Evolutionary conservation across 83 land plant species (phyloP).

Genomic region (Diphasiastrum complanatum): DNA sequence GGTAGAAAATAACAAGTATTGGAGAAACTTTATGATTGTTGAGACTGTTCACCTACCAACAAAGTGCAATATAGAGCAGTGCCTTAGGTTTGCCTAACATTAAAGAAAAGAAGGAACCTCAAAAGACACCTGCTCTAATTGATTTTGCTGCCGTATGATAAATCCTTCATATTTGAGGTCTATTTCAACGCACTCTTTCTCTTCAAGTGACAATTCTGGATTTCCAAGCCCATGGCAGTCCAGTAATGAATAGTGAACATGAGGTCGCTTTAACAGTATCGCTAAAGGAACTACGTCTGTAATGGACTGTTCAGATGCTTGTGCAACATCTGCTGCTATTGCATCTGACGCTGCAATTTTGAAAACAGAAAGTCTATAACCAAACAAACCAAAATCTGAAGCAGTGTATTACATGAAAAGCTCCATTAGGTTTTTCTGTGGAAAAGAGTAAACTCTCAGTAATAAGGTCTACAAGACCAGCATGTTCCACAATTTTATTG

Average conservation of each 20-base stretch:
- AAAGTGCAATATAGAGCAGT: no score
- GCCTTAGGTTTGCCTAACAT: no score
- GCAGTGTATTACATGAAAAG: no score
- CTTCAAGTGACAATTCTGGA: conserved; percentile 45
- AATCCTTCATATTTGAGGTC: conserved; percentile 98
- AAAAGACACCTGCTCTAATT: conserved; percentile 67
- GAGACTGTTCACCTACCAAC: no score
- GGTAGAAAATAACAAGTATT: no score
- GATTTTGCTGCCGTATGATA: conserved; percentile 67
- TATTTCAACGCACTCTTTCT: conserved; percentile 89
- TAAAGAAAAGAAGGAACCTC: neutral
- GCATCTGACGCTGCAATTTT: conserved; percentile 63
- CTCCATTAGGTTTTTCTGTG: no score
- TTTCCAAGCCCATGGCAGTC: conserved; percentile 85
- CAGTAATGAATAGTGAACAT: conserved; percentile 58
- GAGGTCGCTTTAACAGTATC: conserved; percentile 80
- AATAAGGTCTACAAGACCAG: neutral
- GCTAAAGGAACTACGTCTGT: conserved; percentile 50
- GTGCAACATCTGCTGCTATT: conserved; percentile 55
- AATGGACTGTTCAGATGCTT: conserved; percentile 71
- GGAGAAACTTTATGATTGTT: no score
- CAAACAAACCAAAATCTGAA: no score
- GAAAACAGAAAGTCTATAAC: no score
- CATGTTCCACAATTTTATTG: neutral
- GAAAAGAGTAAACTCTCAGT: no score